These are phyloP conservation scores for Solanum paucissectum DNA, from an alignment of 257 asterid species.

Conservation along the genomic window DNA sequence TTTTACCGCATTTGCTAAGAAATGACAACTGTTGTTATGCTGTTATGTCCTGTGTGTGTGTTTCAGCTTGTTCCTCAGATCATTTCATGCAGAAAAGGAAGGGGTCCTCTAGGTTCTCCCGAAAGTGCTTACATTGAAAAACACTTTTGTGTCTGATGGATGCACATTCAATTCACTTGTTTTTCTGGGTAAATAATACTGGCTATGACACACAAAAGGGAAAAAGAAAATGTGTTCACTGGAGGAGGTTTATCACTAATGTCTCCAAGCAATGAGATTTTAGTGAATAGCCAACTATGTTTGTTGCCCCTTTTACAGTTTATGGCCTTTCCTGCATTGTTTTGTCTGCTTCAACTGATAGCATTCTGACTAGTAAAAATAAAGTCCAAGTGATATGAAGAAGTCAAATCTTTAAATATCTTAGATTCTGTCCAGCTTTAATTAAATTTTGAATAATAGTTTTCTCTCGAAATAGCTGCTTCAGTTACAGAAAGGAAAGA, in stretches of 20 bases:
- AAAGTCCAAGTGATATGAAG: background rate
- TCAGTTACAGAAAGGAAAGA: background rate
- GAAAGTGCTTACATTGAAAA: background rate
- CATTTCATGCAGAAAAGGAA: background rate
- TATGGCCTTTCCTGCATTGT: background rate
- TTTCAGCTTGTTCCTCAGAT: background rate
- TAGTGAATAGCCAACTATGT: background rate
- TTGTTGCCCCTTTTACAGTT: background rate
- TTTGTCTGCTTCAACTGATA: background rate
- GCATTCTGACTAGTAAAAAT: background rate
- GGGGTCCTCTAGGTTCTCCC: background rate
- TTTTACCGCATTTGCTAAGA: background rate
- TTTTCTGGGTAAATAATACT: background rate
- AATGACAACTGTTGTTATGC: background rate
- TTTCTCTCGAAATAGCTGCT: background rate
- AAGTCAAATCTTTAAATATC: background rate
- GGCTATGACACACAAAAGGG: background rate
- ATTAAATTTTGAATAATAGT: background rate
- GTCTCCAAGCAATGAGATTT: background rate
- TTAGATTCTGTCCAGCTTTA: background rate
- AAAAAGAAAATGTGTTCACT: background rate
- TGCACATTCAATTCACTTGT: background rate
- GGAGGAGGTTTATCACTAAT: background rate
- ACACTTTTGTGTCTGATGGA: background rate
- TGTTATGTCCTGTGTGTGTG: background rate